Evolutionary conservation across 73 alveolate genomes (phyloP).

Genomic region (Paramecium biaurelia): DNA sequence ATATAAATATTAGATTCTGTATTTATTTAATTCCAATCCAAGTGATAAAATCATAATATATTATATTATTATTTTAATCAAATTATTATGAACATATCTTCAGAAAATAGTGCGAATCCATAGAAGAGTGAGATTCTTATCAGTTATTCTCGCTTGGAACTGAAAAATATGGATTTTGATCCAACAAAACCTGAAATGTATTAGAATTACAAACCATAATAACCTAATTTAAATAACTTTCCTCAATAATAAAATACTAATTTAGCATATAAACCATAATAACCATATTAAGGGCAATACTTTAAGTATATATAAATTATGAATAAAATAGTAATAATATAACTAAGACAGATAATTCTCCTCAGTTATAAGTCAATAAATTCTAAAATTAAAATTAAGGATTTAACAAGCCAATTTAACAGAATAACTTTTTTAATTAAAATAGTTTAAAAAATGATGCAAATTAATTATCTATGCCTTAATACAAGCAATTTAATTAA

Average conservation of each 20-base stretch:
- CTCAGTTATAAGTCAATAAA: too few species aligned
- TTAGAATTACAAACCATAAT: background rate
- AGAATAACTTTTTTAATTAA: too few species aligned
- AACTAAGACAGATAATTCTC: background rate
- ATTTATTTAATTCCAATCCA: background rate
- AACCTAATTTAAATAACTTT: too few species aligned
- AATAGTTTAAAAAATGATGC: too few species aligned
- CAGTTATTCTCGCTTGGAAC: background rate
- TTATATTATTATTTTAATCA: background rate
- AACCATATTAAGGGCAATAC: too few species aligned
- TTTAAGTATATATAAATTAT: too few species aligned
- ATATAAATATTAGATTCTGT: background rate
- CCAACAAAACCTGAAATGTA: background rate
- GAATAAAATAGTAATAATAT: background rate
- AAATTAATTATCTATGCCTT: too few species aligned
- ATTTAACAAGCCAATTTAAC: too few species aligned
- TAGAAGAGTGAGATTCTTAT: background rate
- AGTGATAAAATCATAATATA: background rate
- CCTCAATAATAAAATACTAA: too few species aligned
- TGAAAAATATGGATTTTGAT: background rate
- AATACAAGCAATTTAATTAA: too few species aligned
- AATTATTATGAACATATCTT: background rate
- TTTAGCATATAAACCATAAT: too few species aligned
- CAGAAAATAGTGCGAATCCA: background rate
- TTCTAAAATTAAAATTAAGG: too few species aligned